Evolutionary conservation across 2,329 filamentous ascomycete species (phyloP).

Genomic region (Beauveria sp.): DNA sequence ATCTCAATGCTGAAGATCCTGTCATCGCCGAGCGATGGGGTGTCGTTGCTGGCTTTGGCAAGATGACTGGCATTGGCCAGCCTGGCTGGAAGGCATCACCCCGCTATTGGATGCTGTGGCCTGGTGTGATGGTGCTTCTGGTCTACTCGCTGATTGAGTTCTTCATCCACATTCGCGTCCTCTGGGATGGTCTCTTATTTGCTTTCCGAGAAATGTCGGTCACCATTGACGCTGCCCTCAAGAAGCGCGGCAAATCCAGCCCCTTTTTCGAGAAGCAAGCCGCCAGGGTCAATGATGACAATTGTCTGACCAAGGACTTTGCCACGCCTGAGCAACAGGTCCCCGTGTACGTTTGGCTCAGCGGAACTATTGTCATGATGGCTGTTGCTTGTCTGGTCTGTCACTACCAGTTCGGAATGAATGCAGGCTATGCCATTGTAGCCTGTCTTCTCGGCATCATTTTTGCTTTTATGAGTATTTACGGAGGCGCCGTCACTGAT

Average conservation of each 20-base stretch:
- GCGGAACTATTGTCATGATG: constrained; percentile 39
- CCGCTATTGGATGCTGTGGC: constrained; percentile 37
- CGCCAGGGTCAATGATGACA: constrained; percentile 24
- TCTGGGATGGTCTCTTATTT: constrained; percentile 28
- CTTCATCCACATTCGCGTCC: constrained; percentile 30
- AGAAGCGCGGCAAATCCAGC: constrained; percentile 24
- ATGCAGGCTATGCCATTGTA: constrained; percentile 42
- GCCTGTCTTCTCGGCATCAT: constrained; percentile 44
- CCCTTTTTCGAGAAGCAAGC: constrained; percentile 29
- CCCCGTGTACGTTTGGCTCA: constrained; percentile 45
- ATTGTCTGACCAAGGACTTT: constrained; percentile 31
- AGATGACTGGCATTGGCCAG: constrained; percentile 22
- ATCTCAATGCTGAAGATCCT: constrained; percentile 16
- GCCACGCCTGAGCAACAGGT: constrained; percentile 38
- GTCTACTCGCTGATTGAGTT: constrained; percentile 34
- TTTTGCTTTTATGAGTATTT: constrained; percentile 40
- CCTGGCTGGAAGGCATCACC: constrained; percentile 27
- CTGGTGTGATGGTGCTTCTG: constrained; percentile 36
- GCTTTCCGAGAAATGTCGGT: constrained; percentile 24
- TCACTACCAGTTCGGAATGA: constrained; percentile 43
- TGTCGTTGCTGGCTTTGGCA: constrained; percentile 22
- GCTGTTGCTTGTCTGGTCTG: constrained; percentile 45
- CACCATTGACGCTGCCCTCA: constrained; percentile 24
- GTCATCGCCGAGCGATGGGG: constrained; percentile 23
- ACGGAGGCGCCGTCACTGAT: constrained; percentile 38